Base-by-base conservation (phyloP, 495 filamentous ascomycete genomes). In the Neurospora sp. region DNA sequence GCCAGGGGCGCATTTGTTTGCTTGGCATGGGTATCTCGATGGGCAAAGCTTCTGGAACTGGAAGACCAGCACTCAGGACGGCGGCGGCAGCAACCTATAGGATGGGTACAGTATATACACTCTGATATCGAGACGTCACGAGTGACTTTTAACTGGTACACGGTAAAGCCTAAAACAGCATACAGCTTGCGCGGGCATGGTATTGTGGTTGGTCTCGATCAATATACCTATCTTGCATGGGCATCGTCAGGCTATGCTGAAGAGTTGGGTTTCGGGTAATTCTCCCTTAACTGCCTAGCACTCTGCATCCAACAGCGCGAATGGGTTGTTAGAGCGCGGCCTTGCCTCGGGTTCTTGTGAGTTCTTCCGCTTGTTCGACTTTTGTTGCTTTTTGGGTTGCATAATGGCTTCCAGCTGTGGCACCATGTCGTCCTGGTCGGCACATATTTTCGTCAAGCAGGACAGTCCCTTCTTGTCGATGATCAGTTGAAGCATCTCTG, bases 401-500 rank as follows among this genome's bases (percentile, higher is more conserved):
- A 66, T 66, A 9, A 76, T 48, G 2, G 72, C 43, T 31, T 76
- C 73, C 8, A 80, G 74, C n/a, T 74, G 75, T 3, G 39, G 54
- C 0, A 75, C n/a, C 19, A 76, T 74, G 54, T 76, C 73, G 5
- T 74, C 40, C 28, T 73, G 45, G 1, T 76, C 74, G 10, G 45
- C 39, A 17, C 71, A 78, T 4, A 78, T 38, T 13, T 10, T 36
- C 24, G 69, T 34, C 71, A 79, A 48, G 36, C 70, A 78, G 8
- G 43, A 1, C 1, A 78, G 70, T 15, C 73, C 74, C 4, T 70
- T 77, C 40, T 39, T 70, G 8, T 73, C 59, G 15, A 71, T 73
- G n/a, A 78, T 38, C n/a, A 8, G 13, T 13, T 9, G 34, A 4
- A 80, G 66, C 11, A 71, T 74, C 9, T 77, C 69, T 7, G 71